Evolutionary conservation across 768 basidiomycete species (phyloP).

Genomic region (Rhodotorula sphaerocarpa): DNA sequence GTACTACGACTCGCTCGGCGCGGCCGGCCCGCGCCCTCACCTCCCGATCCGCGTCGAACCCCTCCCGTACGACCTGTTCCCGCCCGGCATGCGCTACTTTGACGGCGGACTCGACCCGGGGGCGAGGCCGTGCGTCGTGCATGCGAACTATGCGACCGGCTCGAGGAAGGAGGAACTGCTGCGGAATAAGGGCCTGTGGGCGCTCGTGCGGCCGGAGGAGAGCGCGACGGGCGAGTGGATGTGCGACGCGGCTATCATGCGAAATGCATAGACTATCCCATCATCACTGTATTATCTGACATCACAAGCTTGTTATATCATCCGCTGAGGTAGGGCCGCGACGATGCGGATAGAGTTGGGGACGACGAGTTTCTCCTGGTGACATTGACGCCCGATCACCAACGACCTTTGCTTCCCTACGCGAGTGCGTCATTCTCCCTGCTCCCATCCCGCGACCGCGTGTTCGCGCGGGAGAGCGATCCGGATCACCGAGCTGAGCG

Average conservation of each 20-base stretch:
- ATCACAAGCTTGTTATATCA: no score
- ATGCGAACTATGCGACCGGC: conserved; percentile 35
- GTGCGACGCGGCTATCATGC: conserved; percentile 25
- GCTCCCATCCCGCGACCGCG: no score
- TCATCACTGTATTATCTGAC: no score
- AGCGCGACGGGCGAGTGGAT: conserved; percentile 9
- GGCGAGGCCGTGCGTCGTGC: conserved; percentile 30
- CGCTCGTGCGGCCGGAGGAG: conserved; percentile 8
- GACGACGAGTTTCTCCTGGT: no score
- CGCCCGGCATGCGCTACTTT: conserved; percentile 33
- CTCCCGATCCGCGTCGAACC: conserved; percentile 14
- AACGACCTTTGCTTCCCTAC: no score
- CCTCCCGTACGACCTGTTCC: conserved; percentile 33
- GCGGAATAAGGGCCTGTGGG: conserved; percentile 31
- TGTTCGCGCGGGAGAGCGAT: no score
- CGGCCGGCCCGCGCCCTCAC: not conserved
- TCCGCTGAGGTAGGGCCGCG: no score
- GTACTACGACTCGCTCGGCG: not conserved
- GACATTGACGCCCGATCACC: no score
- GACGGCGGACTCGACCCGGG: conserved; percentile 29
- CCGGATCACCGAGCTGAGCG: no score
- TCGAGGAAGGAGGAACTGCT: conserved; percentile 28
- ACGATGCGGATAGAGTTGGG: no score
- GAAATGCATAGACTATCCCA: conserved; percentile 4
- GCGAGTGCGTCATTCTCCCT: no score